Evolutionary conservation across 1,284 basidiomycete species (phyloP).

Genomic region (Coniophora puteana): DNA sequence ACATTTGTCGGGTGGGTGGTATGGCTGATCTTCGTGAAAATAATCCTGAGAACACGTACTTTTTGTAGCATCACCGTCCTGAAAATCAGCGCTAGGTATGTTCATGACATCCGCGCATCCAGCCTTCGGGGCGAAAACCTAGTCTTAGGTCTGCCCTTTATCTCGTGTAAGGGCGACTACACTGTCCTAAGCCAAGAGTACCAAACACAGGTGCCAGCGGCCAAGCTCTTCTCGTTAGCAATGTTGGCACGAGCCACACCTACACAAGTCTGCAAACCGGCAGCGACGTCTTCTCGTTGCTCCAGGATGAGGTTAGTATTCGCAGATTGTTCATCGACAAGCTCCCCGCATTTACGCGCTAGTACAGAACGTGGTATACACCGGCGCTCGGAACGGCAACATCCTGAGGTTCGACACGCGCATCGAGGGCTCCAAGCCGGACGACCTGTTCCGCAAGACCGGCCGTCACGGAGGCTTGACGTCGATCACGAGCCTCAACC

Average conservation of each 20-base stretch:
- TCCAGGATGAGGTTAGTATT: constrained; percentile 46
- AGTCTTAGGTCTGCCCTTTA: constrained; percentile 42
- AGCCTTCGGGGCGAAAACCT: constrained; percentile 46
- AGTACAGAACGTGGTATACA: constrained; percentile 48
- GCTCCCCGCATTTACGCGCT: constrained; percentile 4
- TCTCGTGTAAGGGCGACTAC: neutral
- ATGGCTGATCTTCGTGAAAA: no score
- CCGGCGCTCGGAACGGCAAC: constrained; percentile 59
- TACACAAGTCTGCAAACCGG: constrained; percentile 38
- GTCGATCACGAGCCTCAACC: constrained; percentile 49
- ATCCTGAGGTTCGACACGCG: constrained; percentile 62
- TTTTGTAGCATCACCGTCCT: constrained; percentile 26
- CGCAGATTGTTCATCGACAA: neutral
- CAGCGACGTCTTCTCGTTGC: constrained; percentile 60
- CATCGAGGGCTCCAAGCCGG: constrained; percentile 27
- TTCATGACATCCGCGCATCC: constrained; percentile 58
- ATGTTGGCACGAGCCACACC: constrained; percentile 39
- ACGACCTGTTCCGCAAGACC: constrained; percentile 43
- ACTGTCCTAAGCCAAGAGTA: constrained; percentile 5
- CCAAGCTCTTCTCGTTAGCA: constrained; percentile 46
- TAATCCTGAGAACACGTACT: no score
- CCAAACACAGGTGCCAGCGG: constrained; percentile 42
- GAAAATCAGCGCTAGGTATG: constrained; percentile 15
- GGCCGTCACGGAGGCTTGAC: no score
- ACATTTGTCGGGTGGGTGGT: no score